Base-by-base conservation (phyloP, 1,284 basidiomycete species). In the Pterula multifida region DNA sequence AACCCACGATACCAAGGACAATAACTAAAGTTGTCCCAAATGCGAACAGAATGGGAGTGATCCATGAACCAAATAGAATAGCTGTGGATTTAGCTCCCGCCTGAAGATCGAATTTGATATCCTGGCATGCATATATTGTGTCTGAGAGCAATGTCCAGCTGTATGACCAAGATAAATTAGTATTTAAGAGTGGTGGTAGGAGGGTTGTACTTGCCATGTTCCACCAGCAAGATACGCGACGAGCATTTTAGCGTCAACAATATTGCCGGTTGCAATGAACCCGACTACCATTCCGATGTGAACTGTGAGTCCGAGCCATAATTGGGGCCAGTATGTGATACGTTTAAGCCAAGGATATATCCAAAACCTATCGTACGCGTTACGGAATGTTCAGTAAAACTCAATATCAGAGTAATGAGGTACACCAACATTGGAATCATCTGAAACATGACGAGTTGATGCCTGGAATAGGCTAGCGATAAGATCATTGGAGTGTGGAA, bases 251-350 rank as follows among this genome's bases (percentile, higher is more conserved):
- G 55, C 13, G 50, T 80, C 65, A 21, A 73, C 55, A 0, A 57
- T 52, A 1, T 69, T 70, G 1, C 66, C 67, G 3, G 63, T 58
- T 55, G 70, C 54, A 56, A 76, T 68, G 71, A 71, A 76, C 1
- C 71, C 65, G 9, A 71, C 70, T 24, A 73, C 61, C 50, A 74
- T 63, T 3, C 73, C 73, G 47, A 72, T 73, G 56, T 76, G 76
- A 72, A 77, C 75, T 9, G 73, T 71, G 50, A 75, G 64, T 12
- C 75, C 85, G 1, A 90, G 73, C 62, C 84, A 82, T 13, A 85
- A 73, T 62, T 91, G 89, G 4, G 89, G 88, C 79, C 87, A 90
- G 62, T 90, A 76, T 0, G 89, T 77, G 23, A 70, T 59, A 3
- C 74, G 66, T 55, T 78, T 78, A 46, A 76, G 58, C 3, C 76